These are phyloP conservation scores for Colletotrichum kahawae DNA, from an alignment of 2,329 filamentous ascomycete species.

Conservation along the genomic window DNA sequence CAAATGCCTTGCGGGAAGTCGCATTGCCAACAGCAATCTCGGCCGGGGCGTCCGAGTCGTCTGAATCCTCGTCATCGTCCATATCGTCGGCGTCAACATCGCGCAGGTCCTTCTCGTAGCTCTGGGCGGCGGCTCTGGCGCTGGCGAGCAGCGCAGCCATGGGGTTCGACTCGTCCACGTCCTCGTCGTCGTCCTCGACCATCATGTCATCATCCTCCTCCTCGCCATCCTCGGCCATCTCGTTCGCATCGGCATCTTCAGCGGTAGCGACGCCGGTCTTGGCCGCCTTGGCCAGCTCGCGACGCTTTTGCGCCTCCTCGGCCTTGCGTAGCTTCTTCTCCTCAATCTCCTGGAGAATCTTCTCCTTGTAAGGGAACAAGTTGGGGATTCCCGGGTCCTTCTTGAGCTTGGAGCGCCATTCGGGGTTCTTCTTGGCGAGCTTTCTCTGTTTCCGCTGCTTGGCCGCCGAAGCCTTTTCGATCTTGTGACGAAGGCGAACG, in stretches of 20 bases:
- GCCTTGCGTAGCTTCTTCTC: constrained; percentile 81
- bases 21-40: constrained; percentile 57
- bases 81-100: constrained; percentile 61
- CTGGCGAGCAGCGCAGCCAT: constrained; percentile 92
- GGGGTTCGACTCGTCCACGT: constrained; percentile 76
- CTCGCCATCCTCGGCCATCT: constrained; percentile 50
- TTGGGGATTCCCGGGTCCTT: constrained; percentile 99
- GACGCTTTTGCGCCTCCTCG: constrained; percentile 75
- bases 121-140: constrained; percentile 76
- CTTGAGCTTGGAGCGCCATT: constrained; percentile 95
- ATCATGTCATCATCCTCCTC: constrained; percentile 54
- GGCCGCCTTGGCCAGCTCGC: constrained; percentile 74
- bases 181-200: constrained; percentile 57
- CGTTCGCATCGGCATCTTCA: constrained; percentile 45
- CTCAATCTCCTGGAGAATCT: constrained; percentile 92
- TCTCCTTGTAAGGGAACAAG: constrained; percentile 96
- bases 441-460: constrained; percentile 94
- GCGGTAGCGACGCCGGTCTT: constrained; percentile 52
- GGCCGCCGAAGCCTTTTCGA: constrained; percentile 86
- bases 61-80: constrained; percentile 44
- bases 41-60: constrained; percentile 62
- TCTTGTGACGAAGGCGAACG: constrained; percentile 91
- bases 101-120: constrained; percentile 72
- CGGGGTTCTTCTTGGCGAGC: constrained; percentile 91
- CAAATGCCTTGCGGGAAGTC: constrained; percentile 83